These are phyloP conservation scores for Purpureocillium takamizusanense DNA, from an alignment of 2,329 filamentous ascomycete genomes.

Conservation along the genomic window DNA sequence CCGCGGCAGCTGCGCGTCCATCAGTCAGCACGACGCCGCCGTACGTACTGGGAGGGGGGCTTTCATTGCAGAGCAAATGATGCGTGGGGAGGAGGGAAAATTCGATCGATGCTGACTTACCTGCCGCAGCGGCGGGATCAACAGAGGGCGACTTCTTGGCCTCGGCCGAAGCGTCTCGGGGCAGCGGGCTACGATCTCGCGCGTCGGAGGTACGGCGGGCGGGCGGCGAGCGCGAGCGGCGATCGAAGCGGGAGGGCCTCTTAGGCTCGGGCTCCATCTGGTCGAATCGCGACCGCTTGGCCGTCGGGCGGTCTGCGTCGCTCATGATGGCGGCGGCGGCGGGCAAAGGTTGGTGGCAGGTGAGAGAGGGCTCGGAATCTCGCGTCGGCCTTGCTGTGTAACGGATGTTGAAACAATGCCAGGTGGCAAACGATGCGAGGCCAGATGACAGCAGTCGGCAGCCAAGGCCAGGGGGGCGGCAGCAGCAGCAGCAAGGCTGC, in stretches of 20 bases:
- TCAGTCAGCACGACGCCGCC: no score
- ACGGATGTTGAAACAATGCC: no score
- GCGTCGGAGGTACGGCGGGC: constrained; percentile 56
- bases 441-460: no score
- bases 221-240: constrained; percentile 78
- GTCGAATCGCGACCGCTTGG: constrained; percentile 89
- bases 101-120: constrained; percentile 30
- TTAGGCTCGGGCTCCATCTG: constrained; percentile 77
- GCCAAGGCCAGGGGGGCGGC: no score
- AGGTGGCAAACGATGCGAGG: no score
- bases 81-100: no score
- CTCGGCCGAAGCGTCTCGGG: constrained; percentile 32
- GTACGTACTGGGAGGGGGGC: no score
- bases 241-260: constrained; percentile 74
- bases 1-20: constrained; percentile 61
- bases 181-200: constrained; percentile 71
- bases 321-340: constrained; percentile 41
- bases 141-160: constrained; percentile 36
- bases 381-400: no score
- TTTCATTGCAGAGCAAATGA: no score
- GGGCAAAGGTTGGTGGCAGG: no score
- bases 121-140: constrained; percentile 71
- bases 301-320: constrained; percentile 61
- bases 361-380: no score
- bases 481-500: no score